Evolutionary conservation across 2,329 filamentous ascomycete genomes (phyloP).

Genomic region (Monilinia laxa): DNA sequence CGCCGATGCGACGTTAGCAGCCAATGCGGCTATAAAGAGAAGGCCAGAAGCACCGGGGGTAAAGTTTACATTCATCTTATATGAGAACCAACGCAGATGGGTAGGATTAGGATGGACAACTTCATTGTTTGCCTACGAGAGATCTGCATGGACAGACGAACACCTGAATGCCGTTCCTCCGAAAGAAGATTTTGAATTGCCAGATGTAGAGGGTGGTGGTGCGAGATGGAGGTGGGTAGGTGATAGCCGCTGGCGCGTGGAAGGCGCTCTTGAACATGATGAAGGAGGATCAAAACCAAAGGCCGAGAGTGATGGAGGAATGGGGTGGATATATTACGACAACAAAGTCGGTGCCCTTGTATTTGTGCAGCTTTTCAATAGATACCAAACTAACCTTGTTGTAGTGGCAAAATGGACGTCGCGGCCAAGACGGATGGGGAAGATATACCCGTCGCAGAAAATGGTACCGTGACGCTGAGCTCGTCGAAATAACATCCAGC

Average conservation of each 20-base stretch:
- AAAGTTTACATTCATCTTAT: conserved; percentile 93
- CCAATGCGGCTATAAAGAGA: conserved; percentile 40
- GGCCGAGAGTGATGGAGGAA: conserved; percentile 47
- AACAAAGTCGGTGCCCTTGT: conserved; percentile 69
- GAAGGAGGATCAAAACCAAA: conserved; percentile 45
- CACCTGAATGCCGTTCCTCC: conserved; percentile 78
- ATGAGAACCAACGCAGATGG: conserved; percentile 96
- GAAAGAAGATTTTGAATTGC: conserved; percentile 70
- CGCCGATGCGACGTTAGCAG: conserved; percentile 40
- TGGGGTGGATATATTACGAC: conserved; percentile 97
- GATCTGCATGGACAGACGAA: conserved; percentile 92
- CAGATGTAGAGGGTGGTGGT: conserved; percentile 62
- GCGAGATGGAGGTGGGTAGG: conserved; percentile 79
- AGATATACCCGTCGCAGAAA: conserved; percentile 90
- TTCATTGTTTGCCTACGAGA: conserved; percentile 85
- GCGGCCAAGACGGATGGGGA: conserved; percentile 87
- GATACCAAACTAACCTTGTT: conserved; percentile 25
- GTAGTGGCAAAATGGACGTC: conserved; percentile 85
- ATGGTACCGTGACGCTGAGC: conserved; percentile 94
- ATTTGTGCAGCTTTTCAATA: neutral
- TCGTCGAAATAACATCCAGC: conserved; percentile 67
- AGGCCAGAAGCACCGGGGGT: conserved; percentile 69
- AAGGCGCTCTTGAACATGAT: conserved; percentile 63
- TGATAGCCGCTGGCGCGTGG: conserved; percentile 83
- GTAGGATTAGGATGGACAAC: conserved; percentile 93